A percentile compares a stretch with the other conserved stretches of the same genome.
Evolutionary conservation across 495 filamentous ascomycete genomes (phyloP).

Genomic region (Penicillium verhagenii): DNA sequence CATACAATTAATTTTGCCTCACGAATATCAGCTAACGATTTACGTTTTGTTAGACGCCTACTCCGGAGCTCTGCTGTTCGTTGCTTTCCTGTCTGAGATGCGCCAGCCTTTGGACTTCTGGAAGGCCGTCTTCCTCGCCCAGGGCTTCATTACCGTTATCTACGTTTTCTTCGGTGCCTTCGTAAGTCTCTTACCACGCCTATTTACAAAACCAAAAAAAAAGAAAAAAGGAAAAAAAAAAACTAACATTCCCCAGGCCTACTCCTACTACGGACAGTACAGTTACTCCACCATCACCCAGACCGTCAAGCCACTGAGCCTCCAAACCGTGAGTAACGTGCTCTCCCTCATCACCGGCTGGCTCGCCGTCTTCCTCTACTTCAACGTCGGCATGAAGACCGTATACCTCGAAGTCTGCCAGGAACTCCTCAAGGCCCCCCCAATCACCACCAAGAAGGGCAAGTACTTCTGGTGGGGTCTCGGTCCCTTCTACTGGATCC

Average conservation of each 20-base stretch:
- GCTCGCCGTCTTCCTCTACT: conserved; percentile 46
- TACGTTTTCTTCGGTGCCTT: conserved; percentile 60
- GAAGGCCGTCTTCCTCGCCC: conserved; percentile 54
- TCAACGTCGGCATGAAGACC: conserved; percentile 64
- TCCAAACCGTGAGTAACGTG: conserved; percentile 56
- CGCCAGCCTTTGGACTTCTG: conserved; percentile 60
- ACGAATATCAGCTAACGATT: not conserved
- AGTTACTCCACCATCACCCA: conserved; percentile 46
- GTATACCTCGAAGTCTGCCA: conserved; percentile 57
- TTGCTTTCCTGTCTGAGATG: conserved; percentile 67
- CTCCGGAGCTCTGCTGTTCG: conserved; percentile 50
- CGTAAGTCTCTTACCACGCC: conserved; percentile 4
- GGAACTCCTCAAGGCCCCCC: conserved; percentile 48
- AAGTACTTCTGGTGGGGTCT: conserved; percentile 50
- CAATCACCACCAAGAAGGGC: conserved; percentile 44
- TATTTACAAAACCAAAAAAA: not conserved
- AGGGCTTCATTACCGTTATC: conserved; percentile 50
- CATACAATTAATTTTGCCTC: not conserved
- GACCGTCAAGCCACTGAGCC: conserved; percentile 45
- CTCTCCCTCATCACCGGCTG: conserved; percentile 50
- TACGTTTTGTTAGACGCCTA: conserved; percentile 48
- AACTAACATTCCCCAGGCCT: conserved; percentile 29
- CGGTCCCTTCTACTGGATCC: conserved; percentile 55
- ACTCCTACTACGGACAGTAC: conserved; percentile 58
- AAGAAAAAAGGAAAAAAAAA: no score